Base-by-base conservation (phyloP, 2,329 filamentous ascomycete genomes). In the Clarireedia paspali region DNA sequence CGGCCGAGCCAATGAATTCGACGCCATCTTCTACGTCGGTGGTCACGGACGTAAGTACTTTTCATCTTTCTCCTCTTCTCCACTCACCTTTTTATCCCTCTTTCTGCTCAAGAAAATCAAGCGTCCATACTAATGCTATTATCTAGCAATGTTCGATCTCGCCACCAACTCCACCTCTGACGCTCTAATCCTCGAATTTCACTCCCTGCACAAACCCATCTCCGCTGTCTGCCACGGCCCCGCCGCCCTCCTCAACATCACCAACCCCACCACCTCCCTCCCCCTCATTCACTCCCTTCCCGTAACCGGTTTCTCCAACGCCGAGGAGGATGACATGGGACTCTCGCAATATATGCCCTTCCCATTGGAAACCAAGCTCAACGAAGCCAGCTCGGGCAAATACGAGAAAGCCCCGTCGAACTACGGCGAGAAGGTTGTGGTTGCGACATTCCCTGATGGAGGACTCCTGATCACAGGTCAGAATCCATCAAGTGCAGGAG, bases 211-310 rank as follows among this genome's bases (percentile, higher is more conserved):
- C 60, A 87, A 87, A 74, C 74, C 82, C 54, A 77, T 88, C 14
- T 73, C 81, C 0, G 82, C 85, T 3, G 83, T 89, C 47, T 88
- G 85, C 74, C 85, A 89, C 70, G 85, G 83, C 5, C 82, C 85
- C 2, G 80, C 79, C 3, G 85, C 78, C 12, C 73, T 89, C 15
- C 74, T 77, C 49, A 77, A 84, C 62, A 84, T 80, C 38, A 40
- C 34, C 12, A 79, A 76, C 63, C 65, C 76, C 20, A 60, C 71
- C 5, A 72, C 77, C 58, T 82, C 81, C 36, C 71, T 74, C 60
- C 74, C 75, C 50, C 70, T 87, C 9, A 69, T 88, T 40, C 70
- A 75, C 50, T 82, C 79, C 46, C 77, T 77, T 65, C 71, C 75
- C 47, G 80, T 83, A 24, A 85, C 83, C 0, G 83, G 79, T 9